These are phyloP conservation scores for Pleurotus sapidus DNA, from an alignment of 768 basidiomycete species.

Conservation along the genomic window DNA sequence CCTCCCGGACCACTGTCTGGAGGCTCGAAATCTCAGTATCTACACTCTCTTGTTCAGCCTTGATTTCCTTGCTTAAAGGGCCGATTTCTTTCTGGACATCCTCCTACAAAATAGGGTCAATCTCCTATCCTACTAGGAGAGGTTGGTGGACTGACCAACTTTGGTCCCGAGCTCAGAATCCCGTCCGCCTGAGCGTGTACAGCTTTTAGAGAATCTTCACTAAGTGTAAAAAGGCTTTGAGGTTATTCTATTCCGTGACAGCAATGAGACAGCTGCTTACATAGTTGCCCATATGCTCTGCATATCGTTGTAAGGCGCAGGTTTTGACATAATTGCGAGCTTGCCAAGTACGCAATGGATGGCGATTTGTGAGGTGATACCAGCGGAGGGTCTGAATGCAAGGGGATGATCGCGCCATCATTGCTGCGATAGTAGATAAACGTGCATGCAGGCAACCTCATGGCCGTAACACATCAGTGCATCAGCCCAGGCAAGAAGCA, in stretches of 20 bases:
- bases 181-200: background rate
- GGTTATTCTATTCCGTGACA: background rate
- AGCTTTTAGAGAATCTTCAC: background rate
- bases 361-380: background rate
- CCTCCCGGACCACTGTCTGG: constrained; percentile 20
- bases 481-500: background rate
- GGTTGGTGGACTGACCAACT: background rate
- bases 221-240: background rate
- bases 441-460: constrained; percentile 6
- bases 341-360: background rate
- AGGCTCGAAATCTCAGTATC: background rate
- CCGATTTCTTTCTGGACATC: constrained; percentile 14
- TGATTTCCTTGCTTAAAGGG: constrained; percentile 9
- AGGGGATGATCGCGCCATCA: background rate
- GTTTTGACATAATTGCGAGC: background rate
- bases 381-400: background rate
- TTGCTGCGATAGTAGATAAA: background rate
- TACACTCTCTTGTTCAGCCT: background rate
- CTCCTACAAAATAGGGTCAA: background rate
- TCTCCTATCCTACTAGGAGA: no score
- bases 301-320: background rate
- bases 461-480: background rate
- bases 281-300: background rate
- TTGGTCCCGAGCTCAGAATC: background rate
- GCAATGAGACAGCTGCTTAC: background rate